Percentiles rank a stretch among this genome's conserved stretches.
Conservation (phyloP, 1,284 basidiomycete genomes). For the Papiliotrema fonsecae region DNA sequence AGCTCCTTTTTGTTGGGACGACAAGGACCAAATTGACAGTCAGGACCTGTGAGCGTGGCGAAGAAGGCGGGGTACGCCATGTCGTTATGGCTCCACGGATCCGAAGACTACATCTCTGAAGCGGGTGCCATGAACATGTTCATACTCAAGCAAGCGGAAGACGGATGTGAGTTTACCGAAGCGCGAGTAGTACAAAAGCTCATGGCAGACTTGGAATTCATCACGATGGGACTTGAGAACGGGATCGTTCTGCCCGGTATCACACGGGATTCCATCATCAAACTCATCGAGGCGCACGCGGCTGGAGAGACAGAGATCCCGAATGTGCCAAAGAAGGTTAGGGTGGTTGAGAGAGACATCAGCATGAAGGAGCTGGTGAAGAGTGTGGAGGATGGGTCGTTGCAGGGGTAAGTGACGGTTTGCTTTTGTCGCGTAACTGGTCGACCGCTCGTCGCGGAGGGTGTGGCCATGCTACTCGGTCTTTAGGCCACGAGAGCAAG, state of each 20-base stretch:
- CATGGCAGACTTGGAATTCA: slow-evolving; percentile 35
- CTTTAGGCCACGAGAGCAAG: neutral
- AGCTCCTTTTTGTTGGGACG: slow-evolving; percentile 1
- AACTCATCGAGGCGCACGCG: slow-evolving; percentile 35
- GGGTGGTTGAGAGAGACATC: slow-evolving; percentile 44
- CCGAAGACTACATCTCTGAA: slow-evolving; percentile 42
- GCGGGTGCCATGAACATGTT: slow-evolving; percentile 45
- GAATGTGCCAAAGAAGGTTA: slow-evolving; percentile 38
- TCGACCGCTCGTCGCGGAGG: too few relatives aligned
- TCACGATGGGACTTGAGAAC: slow-evolving; percentile 42
- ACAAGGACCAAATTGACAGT: neutral
- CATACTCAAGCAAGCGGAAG: slow-evolving; percentile 40
- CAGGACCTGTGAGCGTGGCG: slow-evolving; percentile 41
- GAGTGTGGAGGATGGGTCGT: slow-evolving; percentile 29
- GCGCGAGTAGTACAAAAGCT: neutral
- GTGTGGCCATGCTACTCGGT: too few relatives aligned
- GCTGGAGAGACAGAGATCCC: slow-evolving; percentile 33
- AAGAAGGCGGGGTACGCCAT: slow-evolving; percentile 44
- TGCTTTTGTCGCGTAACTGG: too few relatives aligned
- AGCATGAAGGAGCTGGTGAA: slow-evolving; percentile 40
- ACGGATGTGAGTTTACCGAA: slow-evolving; percentile 27
- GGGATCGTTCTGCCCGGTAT: slow-evolving; percentile 47
- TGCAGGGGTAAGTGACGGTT: slow-evolving; percentile 28
- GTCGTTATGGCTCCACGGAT: slow-evolving; percentile 44
- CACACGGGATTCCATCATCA: slow-evolving; percentile 40